Conservation (phyloP, 163 green algal genomes). For the Volvox carteri region DNA sequence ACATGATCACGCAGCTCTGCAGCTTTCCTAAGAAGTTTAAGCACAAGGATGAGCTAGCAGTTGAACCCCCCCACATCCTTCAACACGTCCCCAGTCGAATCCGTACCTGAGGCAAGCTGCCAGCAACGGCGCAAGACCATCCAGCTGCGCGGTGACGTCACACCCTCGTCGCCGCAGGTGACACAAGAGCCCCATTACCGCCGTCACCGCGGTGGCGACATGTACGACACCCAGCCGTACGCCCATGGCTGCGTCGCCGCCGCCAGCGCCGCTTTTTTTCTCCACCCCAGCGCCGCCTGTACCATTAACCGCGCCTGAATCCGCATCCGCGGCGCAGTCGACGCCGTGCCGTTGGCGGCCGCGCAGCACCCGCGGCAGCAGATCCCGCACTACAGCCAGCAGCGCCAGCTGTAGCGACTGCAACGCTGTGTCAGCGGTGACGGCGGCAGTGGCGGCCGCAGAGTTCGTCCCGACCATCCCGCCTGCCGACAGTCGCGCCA, state of each 20-base stretch:
- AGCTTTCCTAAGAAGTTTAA: too few relatives aligned
- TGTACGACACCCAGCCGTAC: neutral
- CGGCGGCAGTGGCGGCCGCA: neutral
- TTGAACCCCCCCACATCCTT: too few relatives aligned
- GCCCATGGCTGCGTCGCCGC: neutral
- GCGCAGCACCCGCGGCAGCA: neutral
- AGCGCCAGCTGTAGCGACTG: neutral
- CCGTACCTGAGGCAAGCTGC: constrained; percentile 26
- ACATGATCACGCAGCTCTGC: too few relatives aligned
- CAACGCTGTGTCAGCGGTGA: neutral
- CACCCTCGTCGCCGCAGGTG: neutral
- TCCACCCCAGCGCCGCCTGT: neutral
- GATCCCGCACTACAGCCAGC: neutral
- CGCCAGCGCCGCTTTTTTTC: neutral
- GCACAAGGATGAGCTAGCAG: too few relatives aligned
- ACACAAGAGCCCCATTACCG: constrained; percentile 17
- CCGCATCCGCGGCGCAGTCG: neutral
- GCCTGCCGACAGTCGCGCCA: neutral
- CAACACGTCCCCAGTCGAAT: too few relatives aligned
- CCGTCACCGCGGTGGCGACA: constrained; percentile 18
- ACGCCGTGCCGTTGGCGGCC: constrained; percentile 8
- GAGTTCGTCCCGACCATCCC: neutral
- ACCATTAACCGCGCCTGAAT: neutral
- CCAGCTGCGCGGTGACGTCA: constrained; percentile 19
- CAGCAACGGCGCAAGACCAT: constrained; percentile 16